Percentiles rank a stretch among this genome's conserved stretches.
Conservation (phyloP, 306 rosid genomes). For the Dryas drummondii region DNA sequence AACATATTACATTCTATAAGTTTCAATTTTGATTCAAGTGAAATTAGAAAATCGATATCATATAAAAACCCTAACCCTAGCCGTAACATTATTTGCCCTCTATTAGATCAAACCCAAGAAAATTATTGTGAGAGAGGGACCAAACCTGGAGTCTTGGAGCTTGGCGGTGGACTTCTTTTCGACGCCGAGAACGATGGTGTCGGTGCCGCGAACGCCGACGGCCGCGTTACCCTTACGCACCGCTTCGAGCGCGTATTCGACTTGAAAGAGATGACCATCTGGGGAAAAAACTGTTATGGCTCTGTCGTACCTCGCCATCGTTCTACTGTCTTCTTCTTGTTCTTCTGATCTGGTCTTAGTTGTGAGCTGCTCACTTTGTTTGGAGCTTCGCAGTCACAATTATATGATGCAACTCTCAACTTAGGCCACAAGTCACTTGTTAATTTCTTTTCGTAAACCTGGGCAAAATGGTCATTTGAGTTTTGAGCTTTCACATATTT, state of each 20-base stretch:
- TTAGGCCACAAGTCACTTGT: slow-evolving; percentile 10
- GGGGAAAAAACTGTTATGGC: slow-evolving; percentile 98
- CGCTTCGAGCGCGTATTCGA: slow-evolving; percentile 96
- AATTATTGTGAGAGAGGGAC: not conserved
- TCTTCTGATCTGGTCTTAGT: slow-evolving; percentile 2
- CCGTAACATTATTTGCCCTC: not conserved
- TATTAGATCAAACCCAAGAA: slow-evolving; percentile 4
- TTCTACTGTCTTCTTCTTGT: not conserved
- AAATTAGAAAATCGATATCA: not conserved
- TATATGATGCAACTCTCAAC: slow-evolving; percentile 12
- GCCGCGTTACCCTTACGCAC: slow-evolving; percentile 99
- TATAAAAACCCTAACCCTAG: slow-evolving; percentile 26
- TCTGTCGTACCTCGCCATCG: slow-evolving; percentile 95
- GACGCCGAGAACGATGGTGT: slow-evolving; percentile 93
- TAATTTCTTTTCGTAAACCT: not conserved
- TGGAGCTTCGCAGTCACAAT: not conserved
- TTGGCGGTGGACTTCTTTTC: slow-evolving; percentile 95
- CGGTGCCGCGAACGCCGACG: slow-evolving; percentile 98
- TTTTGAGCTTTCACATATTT: not conserved
- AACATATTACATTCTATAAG: not conserved
- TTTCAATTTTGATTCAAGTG: not conserved
- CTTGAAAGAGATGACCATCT: slow-evolving; percentile 96
- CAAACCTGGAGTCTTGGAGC: slow-evolving; percentile 88
- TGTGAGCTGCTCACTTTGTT: not conserved
- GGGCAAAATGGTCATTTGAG: not conserved